Conservation (phyloP, 352 stramenopile species). For the Plasmopara halstedii region DNA sequence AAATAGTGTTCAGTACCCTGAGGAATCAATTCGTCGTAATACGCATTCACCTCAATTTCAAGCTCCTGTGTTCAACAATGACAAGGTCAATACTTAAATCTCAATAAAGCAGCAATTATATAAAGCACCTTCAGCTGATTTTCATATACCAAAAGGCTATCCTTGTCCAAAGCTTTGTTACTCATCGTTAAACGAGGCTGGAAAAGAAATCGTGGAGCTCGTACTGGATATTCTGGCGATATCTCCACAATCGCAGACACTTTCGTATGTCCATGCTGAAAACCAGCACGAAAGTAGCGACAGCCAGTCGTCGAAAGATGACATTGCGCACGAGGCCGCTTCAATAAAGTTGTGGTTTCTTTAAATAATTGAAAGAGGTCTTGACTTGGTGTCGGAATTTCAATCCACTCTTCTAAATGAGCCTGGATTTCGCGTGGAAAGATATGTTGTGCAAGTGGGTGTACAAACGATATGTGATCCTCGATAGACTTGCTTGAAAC, state of each 20-base stretch:
- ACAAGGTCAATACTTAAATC: background rate
- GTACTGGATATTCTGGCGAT: constrained; percentile 54
- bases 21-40: constrained; percentile 52
- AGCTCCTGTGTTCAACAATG: constrained; percentile 35
- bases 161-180: constrained; percentile 24
- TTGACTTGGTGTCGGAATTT: constrained; percentile 22
- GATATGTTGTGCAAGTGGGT: constrained; percentile 28
- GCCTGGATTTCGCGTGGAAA: constrained; percentile 44
- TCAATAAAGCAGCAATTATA: background rate
- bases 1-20: constrained; percentile 37
- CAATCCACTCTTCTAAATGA: constrained; percentile 44
- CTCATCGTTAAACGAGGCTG: constrained; percentile 26
- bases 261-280: constrained; percentile 35
- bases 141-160: constrained; percentile 29
- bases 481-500: constrained; percentile 8
- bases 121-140: constrained; percentile 56
- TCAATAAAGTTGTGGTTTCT: constrained; percentile 14
- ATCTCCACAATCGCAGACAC: constrained; percentile 53
- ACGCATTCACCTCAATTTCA: constrained; percentile 70
- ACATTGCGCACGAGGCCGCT: constrained; percentile 11
- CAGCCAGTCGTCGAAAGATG: constrained; percentile 27
- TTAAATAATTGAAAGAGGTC: constrained; percentile 42
- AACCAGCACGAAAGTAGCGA: constrained; percentile 43
- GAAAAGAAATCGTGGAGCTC: constrained; percentile 56
- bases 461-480: constrained; percentile 15